These are phyloP conservation scores for Phaffia australis DNA, from an alignment of 768 basidiomycete species.

Conservation along the genomic window DNA sequence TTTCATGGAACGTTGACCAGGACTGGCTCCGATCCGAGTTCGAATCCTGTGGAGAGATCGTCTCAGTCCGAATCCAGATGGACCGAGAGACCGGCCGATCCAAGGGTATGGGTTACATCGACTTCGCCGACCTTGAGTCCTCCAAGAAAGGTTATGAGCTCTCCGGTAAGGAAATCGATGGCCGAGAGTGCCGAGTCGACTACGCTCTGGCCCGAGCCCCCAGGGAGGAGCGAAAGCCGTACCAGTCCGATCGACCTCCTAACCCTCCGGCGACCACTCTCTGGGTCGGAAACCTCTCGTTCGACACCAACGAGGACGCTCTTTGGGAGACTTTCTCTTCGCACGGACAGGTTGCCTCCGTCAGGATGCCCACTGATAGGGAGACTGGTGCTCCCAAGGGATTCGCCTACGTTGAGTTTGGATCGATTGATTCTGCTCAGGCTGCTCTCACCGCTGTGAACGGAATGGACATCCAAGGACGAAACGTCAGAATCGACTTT, in stretches of 20 bases:
- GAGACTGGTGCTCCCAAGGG: slow-evolving; percentile 86
- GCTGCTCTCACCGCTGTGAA: slow-evolving; percentile 59
- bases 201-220: slow-evolving; percentile 50
- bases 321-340: slow-evolving; percentile 86
- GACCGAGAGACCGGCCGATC: slow-evolving; percentile 42
- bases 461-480: slow-evolving; percentile 69
- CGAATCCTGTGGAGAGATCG: slow-evolving; percentile 73
- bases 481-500: slow-evolving; percentile 63
- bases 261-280: slow-evolving; percentile 56
- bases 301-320: slow-evolving; percentile 62
- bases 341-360: slow-evolving; percentile 69
- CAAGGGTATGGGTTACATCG: slow-evolving; percentile 49
- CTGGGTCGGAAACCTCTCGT: slow-evolving; percentile 86
- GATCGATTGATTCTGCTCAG: slow-evolving; percentile 64
- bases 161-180: slow-evolving; percentile 83
- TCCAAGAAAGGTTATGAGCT: slow-evolving; percentile 65
- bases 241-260: slow-evolving; percentile 40
- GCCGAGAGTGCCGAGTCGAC: slow-evolving; percentile 77
- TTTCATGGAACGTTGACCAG: slow-evolving; percentile 95
- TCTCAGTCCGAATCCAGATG: slow-evolving; percentile 69
- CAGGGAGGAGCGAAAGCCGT: slow-evolving; percentile 28
- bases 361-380: slow-evolving; percentile 83
- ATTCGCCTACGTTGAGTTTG: slow-evolving; percentile 93
- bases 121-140: slow-evolving; percentile 44
- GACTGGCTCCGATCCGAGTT: slow-evolving; percentile 91